Percentiles rank a stretch among this genome's conserved stretches.
Conservation (phyloP, 2,329 filamentous ascomycete species). For the Aspergillus tanneri region DNA sequence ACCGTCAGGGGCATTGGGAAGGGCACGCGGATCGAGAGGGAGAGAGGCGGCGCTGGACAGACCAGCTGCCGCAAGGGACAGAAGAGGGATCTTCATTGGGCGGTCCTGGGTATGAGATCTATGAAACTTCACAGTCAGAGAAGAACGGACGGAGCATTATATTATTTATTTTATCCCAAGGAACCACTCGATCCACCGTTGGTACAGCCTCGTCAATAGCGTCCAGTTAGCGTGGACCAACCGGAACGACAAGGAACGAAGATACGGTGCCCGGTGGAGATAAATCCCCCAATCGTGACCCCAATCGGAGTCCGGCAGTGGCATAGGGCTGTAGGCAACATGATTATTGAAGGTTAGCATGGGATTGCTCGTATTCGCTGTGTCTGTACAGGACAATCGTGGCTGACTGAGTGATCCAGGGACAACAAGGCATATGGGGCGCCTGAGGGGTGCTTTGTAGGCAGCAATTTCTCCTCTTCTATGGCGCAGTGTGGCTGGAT, state of each 20-base stretch:
- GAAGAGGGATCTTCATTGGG: constrained; percentile 14
- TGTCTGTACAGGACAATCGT: too few species aligned
- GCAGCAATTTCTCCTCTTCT: too few species aligned
- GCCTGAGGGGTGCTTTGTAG: too few species aligned
- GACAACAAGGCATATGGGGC: too few species aligned
- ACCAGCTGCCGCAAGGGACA: constrained; percentile 8
- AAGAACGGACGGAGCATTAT: too few species aligned
- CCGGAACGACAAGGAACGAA: constrained; percentile 6
- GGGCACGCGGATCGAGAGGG: constrained; percentile 35
- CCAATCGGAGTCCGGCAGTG: constrained; percentile 9
- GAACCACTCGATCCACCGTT: too few species aligned
- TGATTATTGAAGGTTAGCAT: not conserved
- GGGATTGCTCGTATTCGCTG: not conserved
- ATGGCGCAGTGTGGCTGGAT: too few species aligned
- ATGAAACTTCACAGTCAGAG: too few species aligned
- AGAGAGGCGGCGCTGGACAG: constrained; percentile 11
- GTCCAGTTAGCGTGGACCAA: constrained; percentile 8
- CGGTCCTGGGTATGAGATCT: not conserved
- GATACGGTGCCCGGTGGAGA: constrained; percentile 5
- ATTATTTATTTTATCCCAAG: constrained; percentile 1
- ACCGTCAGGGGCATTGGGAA: constrained; percentile 60
- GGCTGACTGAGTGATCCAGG: too few species aligned
- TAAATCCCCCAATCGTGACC: constrained; percentile 1
- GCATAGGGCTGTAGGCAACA: constrained; percentile 12
- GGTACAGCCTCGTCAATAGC: not conserved